Evolutionary conservation across 2,329 filamentous ascomycete genomes (phyloP).

Genomic region (Aspergillus floridensis): DNA sequence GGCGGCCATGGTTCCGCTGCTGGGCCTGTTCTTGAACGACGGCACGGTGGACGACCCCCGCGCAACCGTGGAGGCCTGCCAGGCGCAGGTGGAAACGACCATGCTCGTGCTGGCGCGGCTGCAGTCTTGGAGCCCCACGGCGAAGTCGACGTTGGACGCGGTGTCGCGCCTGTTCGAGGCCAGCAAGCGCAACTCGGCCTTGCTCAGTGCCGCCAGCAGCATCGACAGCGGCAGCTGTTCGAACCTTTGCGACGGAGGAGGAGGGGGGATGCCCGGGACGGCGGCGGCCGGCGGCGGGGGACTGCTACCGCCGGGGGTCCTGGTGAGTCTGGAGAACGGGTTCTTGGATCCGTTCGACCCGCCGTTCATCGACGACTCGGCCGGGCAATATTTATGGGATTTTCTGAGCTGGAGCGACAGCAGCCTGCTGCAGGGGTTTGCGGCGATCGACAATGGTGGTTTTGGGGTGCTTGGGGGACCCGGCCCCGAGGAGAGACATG

Average conservation of each 20-base stretch:
- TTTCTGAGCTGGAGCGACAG: constrained; percentile 40
- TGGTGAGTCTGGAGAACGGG: constrained; percentile 20
- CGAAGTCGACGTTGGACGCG: constrained; percentile 61
- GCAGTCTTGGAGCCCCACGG: constrained; percentile 64
- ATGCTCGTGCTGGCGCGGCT: constrained; percentile 48
- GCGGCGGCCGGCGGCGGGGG: constrained; percentile 1
- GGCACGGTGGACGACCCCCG: constrained; percentile 56
- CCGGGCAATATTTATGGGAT: constrained; percentile 36
- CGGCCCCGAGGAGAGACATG: constrained; percentile 25
- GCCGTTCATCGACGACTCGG: constrained; percentile 29
- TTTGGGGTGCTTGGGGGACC: too few species aligned
- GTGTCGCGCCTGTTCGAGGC: constrained; percentile 64
- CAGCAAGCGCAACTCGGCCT: constrained; percentile 32
- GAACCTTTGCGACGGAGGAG: constrained; percentile 17
- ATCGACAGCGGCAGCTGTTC: constrained; percentile 14
- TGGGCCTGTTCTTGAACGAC: constrained; percentile 61
- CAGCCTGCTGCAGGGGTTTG: constrained; percentile 31
- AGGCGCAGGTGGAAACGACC: constrained; percentile 56
- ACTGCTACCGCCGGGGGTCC: constrained; percentile 13
- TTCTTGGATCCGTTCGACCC: constrained; percentile 25
- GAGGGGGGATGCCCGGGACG: constrained; percentile 3
- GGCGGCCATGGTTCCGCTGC: constrained; percentile 73
- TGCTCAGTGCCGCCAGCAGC: constrained; percentile 14
- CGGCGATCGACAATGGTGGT: constrained; percentile 22
- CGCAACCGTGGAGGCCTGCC: constrained; percentile 50